Evolutionary conservation across 768 basidiomycete species (phyloP), one percentile per base, ranked within the genome.

Genomic region (Hemileccinum impolitum): DNA sequence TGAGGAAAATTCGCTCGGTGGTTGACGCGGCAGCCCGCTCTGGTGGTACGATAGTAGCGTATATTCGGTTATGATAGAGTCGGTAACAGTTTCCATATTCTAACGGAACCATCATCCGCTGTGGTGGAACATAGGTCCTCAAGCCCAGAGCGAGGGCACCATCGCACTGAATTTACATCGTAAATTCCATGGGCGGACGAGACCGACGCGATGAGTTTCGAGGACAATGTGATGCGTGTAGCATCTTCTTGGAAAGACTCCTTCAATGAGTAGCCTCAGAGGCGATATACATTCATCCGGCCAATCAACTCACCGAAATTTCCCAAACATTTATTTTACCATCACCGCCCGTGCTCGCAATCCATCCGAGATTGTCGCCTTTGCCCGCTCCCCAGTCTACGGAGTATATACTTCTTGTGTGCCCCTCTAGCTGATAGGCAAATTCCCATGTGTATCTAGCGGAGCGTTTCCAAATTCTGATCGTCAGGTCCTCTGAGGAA

Each of bases 281-380:
- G 35, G 19, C 42, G 21, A 51, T 39, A 2, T 6, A 2, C 34
- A 26, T 49, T 32, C 17, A 21, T 32, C 50, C 2, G 14, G 40
- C 13, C 25, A 7, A 19, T 19, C 15, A 10, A 65, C 78, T 32
- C 55, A 85, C 87, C 52, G 69, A 70, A 28, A 97, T 68, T 52
- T 89, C 82, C 86, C 90, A 95, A 6, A 98, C 70, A 23, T 86
- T 78, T 36, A 98, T 77, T 39, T 70, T 72, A 1, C 94, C 96
- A 63, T 99, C 96, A 0, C 91, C 82, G 0, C 92, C 92, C 2
- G 81, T 82, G 47, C 84, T 90, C 0, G 90, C 92, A 11, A 98
- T 64, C 81, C 93, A 86, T 1, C 95, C 95, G 4, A 94, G 66
- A 39, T 66, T 64, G 11, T 65, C 59, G 4, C 68, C 63, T 38